Evolutionary conservation across 805 yeast genomes (phyloP).

Genomic region (Starmerella geochares): DNA sequence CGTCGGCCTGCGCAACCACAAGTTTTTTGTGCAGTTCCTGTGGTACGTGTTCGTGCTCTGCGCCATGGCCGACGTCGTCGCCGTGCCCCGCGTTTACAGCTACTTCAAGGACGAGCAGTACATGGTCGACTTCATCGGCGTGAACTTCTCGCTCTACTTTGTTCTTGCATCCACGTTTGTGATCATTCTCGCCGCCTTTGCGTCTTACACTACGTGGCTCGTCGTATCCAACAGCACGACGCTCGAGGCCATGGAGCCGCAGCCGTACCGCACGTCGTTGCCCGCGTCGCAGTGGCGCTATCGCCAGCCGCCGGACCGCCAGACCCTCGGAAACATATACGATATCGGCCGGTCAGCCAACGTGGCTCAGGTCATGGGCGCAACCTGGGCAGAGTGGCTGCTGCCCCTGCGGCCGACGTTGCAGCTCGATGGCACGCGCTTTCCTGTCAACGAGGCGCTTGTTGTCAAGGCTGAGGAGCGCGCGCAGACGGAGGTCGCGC

Average conservation of each 20-base stretch:
- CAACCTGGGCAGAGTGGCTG: constrained; percentile 53
- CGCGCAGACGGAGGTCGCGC: constrained; percentile 30
- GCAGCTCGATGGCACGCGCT: constrained; percentile 34
- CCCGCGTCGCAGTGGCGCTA: constrained; percentile 33
- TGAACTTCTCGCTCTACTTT: constrained; percentile 52
- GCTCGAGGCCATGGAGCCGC: constrained; percentile 49
- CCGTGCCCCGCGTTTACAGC: constrained; percentile 15
- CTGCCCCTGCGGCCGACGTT: constrained; percentile 42
- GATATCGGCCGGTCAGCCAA: constrained; percentile 59
- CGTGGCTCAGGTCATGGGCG: constrained; percentile 68
- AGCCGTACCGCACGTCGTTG: constrained; percentile 30
- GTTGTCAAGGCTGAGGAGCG: constrained; percentile 28
- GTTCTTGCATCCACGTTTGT: constrained; percentile 45
- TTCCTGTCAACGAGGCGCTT: constrained; percentile 30
- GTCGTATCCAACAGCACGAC: constrained; percentile 64
- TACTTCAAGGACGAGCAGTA: constrained; percentile 22
- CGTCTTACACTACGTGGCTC: constrained; percentile 43
- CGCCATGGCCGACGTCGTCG: constrained; percentile 4
- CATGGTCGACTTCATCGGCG: constrained; percentile 38
- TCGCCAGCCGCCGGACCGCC: constrained; percentile 37
- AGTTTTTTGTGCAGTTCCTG: constrained; percentile 67
- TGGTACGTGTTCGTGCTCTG: constrained; percentile 38
- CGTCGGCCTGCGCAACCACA: constrained; percentile 72
- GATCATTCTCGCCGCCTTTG: constrained; percentile 47
- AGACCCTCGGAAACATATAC: constrained; percentile 54